Evolutionary conservation across 2,329 filamentous ascomycete genomes (phyloP).

Genomic region (Hymenoscyphus occultus): DNA sequence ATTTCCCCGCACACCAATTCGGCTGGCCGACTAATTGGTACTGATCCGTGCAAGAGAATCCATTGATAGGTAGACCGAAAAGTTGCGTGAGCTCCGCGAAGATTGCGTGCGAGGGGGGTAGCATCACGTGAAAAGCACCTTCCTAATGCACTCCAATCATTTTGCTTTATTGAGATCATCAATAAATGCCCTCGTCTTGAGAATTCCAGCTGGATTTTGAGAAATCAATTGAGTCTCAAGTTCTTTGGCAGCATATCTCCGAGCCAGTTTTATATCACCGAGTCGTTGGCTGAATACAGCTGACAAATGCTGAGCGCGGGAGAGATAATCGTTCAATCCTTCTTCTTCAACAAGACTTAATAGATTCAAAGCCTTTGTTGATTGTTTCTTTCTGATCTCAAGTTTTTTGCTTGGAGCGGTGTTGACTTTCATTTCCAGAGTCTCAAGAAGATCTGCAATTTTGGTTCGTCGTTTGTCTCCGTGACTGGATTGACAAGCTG

Average conservation of each 20-base stretch:
- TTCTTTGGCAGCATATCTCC: slow-evolving; percentile 28
- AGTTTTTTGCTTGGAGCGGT: slow-evolving; percentile 12
- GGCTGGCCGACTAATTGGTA: neutral
- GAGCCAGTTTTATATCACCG: slow-evolving; percentile 21
- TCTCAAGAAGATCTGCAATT: slow-evolving; percentile 35
- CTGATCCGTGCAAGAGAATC: neutral
- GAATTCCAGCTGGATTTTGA: slow-evolving; percentile 21
- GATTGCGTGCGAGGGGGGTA: slow-evolving; percentile 1
- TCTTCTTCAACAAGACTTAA: slow-evolving; percentile 28
- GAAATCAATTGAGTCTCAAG: slow-evolving; percentile 25
- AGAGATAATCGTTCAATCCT: slow-evolving; percentile 30
- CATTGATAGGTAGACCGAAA: slow-evolving; percentile 5
- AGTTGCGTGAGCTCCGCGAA: neutral
- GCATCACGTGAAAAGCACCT: neutral
- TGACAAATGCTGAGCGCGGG: slow-evolving; percentile 27
- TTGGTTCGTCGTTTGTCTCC: slow-evolving; percentile 35
- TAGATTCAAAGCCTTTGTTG: slow-evolving; percentile 23
- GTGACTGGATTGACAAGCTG: slow-evolving; percentile 34
- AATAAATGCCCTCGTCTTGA: slow-evolving; percentile 8
- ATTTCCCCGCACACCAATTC: neutral
- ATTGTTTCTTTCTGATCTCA: slow-evolving; percentile 17
- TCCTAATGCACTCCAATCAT: neutral
- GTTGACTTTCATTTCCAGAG: slow-evolving; percentile 36
- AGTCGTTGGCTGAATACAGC: slow-evolving; percentile 24
- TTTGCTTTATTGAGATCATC: neutral